phyloP scores from a whole-genome alignment of 2,329 filamentous ascomycete species.

The Curvularia eragrostidis region DNA sequence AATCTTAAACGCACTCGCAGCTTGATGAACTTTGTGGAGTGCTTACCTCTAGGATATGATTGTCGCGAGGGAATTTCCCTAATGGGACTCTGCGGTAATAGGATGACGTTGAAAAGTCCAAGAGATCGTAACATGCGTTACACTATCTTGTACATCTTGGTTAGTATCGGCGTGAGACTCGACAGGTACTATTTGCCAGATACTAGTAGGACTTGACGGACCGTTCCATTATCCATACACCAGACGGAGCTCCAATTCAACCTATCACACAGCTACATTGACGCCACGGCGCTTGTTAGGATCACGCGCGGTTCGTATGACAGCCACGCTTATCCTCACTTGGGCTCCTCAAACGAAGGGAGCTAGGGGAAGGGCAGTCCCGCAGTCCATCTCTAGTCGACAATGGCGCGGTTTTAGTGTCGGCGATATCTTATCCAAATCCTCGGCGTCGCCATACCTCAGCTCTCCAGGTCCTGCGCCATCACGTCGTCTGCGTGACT shows the following conservation, averaged over 20 bases:
- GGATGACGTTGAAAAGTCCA: not conserved
- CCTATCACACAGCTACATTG: slow-evolving; percentile 2
- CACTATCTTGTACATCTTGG: not conserved
- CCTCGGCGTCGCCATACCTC: slow-evolving; percentile 1
- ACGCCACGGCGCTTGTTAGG: slow-evolving; percentile 23
- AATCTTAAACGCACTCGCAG: not conserved
- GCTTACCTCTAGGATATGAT: not conserved
- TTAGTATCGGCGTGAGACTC: too few relatives aligned
- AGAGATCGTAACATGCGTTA: not conserved
- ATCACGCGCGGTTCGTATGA: slow-evolving; percentile 11
- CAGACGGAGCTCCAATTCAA: not conserved
- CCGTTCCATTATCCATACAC: slow-evolving; percentile 3
- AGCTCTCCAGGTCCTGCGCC: slow-evolving; percentile 2
- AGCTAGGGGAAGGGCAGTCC: slow-evolving; percentile 8
- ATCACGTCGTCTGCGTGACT: not conserved
- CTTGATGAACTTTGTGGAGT: not conserved
- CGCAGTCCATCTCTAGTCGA: slow-evolving; percentile 14
- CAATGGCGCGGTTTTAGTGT: slow-evolving; percentile 6
- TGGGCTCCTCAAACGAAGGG: slow-evolving; percentile 7
- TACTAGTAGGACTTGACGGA: slow-evolving; percentile 5
- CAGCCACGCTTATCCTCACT: slow-evolving; percentile 11
- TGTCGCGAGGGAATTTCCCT: not conserved
- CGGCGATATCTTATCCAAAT: slow-evolving; percentile 1
- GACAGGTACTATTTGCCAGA: too few relatives aligned
- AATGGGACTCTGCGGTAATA: not conserved